phyloP scores from a whole-genome alignment of 2,329 filamentous ascomycete species.

The Verticillium nubilum region DNA sequence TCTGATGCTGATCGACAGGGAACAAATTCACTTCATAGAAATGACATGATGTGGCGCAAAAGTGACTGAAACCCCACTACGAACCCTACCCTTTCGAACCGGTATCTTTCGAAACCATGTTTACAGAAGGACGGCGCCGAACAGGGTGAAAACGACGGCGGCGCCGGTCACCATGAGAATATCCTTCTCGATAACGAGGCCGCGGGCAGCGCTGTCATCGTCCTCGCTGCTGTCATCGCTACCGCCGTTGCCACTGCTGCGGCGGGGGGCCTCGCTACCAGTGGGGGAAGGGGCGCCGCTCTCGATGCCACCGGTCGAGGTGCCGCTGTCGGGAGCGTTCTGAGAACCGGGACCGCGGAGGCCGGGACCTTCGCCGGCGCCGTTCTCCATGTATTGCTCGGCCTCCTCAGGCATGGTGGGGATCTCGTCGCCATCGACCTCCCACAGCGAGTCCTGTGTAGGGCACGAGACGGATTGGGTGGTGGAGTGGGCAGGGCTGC shows the following conservation, averaged over 20 bases:
- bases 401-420: conserved; percentile 47
- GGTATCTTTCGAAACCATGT: background rate
- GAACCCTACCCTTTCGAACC: background rate
- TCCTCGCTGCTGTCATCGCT: conserved; percentile 12
- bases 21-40: background rate
- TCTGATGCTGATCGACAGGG: background rate
- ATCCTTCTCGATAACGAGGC: conserved; percentile 18
- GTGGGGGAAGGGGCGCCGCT: conserved; percentile 32
- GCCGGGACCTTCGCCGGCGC: conserved; percentile 49
- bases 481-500: conserved; percentile 38
- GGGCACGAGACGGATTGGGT: conserved; percentile 45
- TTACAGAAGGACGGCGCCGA: conserved; percentile 35
- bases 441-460: conserved; percentile 41
- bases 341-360: conserved; percentile 49
- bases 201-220: conserved; percentile 25
- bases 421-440: conserved; percentile 42
- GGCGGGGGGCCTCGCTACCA: conserved; percentile 22
- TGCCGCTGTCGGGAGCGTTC: conserved; percentile 39
- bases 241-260: conserved; percentile 25
- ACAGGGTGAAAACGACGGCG: conserved; percentile 28
- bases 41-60: background rate
- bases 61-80: background rate
- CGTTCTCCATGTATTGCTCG: conserved; percentile 44
- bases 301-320: conserved; percentile 35
- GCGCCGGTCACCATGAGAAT: conserved; percentile 29